Conservation (phyloP, 2,329 filamentous ascomycete species). For the Neofusicoccum parvum region DNA sequence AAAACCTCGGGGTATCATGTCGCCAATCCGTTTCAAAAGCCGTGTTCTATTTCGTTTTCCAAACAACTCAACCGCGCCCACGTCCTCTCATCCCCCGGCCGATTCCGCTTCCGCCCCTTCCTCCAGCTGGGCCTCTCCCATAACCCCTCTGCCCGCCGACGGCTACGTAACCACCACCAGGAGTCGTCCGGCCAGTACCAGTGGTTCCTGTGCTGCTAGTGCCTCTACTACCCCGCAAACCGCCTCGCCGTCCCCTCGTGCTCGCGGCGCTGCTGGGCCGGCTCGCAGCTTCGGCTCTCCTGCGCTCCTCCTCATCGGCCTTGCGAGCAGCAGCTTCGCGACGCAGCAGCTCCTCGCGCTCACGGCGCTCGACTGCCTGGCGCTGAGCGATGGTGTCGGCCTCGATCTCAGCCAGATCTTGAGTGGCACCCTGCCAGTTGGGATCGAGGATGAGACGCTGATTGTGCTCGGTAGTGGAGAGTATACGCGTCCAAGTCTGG, state of each 20-base stretch:
- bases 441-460: constrained; percentile 88
- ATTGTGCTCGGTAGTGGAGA: constrained; percentile 97
- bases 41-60: neutral
- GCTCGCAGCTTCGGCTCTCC: constrained; percentile 61
- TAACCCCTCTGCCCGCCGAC: constrained; percentile 51
- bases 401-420: constrained; percentile 85
- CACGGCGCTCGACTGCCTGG: constrained; percentile 75
- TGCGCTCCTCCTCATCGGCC: constrained; percentile 56
- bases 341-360: constrained; percentile 76
- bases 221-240: constrained; percentile 24
- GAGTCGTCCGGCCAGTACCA: constrained; percentile 31
- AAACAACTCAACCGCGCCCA: neutral
- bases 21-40: constrained; percentile 1
- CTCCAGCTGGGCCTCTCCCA: constrained; percentile 39
- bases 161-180: constrained; percentile 43
- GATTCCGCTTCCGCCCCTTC: constrained; percentile 14
- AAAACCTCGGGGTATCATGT: constrained; percentile 11
- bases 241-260: constrained; percentile 38
- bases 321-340: constrained; percentile 66
- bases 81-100: constrained; percentile 8
- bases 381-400: constrained; percentile 73
- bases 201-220: constrained; percentile 24
- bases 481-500: constrained; percentile 92
- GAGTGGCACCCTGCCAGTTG: constrained; percentile 83
- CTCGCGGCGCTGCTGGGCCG: constrained; percentile 39